Conservation (phyloP, 2,329 filamentous ascomycete species). For the Trichoderma sp. region DNA sequence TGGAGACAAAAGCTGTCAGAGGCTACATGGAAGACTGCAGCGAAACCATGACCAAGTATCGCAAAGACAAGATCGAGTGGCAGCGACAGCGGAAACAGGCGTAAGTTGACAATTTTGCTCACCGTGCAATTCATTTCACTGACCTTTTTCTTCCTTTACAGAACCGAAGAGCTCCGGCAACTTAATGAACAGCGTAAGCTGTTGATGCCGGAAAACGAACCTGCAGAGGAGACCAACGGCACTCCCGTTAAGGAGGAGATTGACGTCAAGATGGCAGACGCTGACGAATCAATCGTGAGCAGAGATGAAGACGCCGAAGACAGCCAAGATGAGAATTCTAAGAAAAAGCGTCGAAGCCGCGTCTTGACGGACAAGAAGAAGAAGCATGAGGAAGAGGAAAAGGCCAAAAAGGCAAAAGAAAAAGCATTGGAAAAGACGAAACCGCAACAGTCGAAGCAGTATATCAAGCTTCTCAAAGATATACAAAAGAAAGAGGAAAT, state of each 20-base stretch:
- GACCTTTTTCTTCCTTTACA: conserved; percentile 31
- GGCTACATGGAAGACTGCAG: conserved; percentile 89
- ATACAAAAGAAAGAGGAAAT: conserved; percentile 82
- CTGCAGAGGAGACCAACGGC: conserved; percentile 57
- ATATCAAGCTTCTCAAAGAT: conserved; percentile 80
- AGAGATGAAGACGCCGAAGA: conserved; percentile 63
- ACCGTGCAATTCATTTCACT: not conserved
- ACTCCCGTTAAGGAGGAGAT: conserved; percentile 45
- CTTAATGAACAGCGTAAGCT: conserved; percentile 73
- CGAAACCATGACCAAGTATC: conserved; percentile 88
- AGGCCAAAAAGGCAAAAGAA: conserved; percentile 68
- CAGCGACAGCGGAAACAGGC: conserved; percentile 72
- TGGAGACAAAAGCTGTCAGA: conserved; percentile 81
- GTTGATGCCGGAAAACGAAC: conserved; percentile 68
- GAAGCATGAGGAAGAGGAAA: conserved; percentile 74
- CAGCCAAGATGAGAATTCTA: conserved; percentile 65
- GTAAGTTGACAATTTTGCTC: conserved; percentile 42
- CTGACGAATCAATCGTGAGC: conserved; percentile 57
- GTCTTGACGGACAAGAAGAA: conserved; percentile 62
- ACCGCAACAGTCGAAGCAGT: conserved; percentile 81
- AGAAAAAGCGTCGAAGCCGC: conserved; percentile 56
- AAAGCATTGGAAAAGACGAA: conserved; percentile 66
- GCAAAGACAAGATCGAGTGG: conserved; percentile 93
- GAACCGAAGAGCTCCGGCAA: conserved; percentile 66
- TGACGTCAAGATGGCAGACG: conserved; percentile 60